Evolutionary conservation across 352 stramenopile genomes (phyloP), one percentile per base, ranked within the genome.

Genomic region (Pythium periplocum): DNA sequence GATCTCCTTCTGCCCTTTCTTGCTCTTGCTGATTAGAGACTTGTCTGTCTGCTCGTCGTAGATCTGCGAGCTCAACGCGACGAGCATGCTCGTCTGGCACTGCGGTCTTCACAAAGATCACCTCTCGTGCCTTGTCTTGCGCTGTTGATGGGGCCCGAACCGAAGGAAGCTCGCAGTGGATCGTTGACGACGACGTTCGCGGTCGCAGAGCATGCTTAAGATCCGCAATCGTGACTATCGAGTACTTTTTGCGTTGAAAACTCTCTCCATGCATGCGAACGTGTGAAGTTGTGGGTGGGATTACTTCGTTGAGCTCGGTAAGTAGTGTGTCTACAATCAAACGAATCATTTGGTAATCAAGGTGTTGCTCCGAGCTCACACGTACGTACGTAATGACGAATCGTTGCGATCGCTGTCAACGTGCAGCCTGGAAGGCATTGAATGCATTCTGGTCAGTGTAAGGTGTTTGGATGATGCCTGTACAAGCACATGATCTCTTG

Each of bases 151-250:
- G 35, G 9, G 10, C 17, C 17, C 17, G 17, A 26, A 26, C 17
- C 17, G 17, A 26, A 26, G 17, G 17, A 26, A 26, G 17, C 17
- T 26, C 67, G 49, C 73, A 84, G 37, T 84, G 69, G n/a, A 86
- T 55, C 3, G 51, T 66, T 39, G 37, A 64, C 4, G 48, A 48
- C 1, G 46, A 44, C 17, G 63, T 61, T 3, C 67, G 65, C 32
- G 69, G 58, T 6, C 63, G 68, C 2, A 75, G 51, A 2, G 62
- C 57, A 7, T 68, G 57, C 49, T 74, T 79, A 5, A 81, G 57
- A 52, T 80, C 59, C 33, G 69, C 64, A 6, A 85, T 55, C 26
- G 76, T 85, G 45, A 83, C 73, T 44, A 79, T 67, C 12, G 71
- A 57, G 50, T 80, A 85, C n/a, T 68, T 76, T 39, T 57, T 61